Evolutionary conservation across 805 yeast genomes (phyloP), one percentile per base, ranked within the genome.

Genomic region (Candida fluviatilis): DNA sequence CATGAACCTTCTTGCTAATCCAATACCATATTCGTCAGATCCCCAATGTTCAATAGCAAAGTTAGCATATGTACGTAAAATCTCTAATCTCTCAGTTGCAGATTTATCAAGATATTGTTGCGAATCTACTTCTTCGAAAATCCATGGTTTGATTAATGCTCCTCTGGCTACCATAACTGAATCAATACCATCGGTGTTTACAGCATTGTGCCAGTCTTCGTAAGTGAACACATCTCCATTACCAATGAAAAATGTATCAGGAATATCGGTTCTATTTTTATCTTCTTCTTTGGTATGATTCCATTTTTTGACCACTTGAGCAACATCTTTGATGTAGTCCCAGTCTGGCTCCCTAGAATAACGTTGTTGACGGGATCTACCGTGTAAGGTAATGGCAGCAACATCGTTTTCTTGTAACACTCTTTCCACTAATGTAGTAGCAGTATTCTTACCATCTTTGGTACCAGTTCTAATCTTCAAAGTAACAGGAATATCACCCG

Each of bases 101-200:
- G 87, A 71, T 65, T 91, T 93, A 60, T 93, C 99, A 45, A 93
- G 63, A 58, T 88, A 81, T 61, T 93, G 98, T 51, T 81, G 79
- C 5, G 91, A 71, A 41, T 91, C 95, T 40, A 93, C 77, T 64
- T 93, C 99, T 66, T 93, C 97, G 51, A 91, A 93, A 36, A 93
- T 86, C 99, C 99, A 93, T 25, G 99, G 99, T 64, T 93, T 93
- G 58, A 93, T 90, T 47, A 93, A 74, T 2, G 98, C 98, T 39
- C 98, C 99, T 54, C 99, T 76, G 2, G 98, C 99, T 38, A 93
- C 87, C 97, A 95, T 93, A 13, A 89, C 95, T 21, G 93, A 80
- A 64, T 93, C 99, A 41, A 91, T 80, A 16, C 84, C 84, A 21
- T 76, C 76, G 34, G 79, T 75, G 18, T 66, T 61, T 30, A 81